Conservation (phyloP, 169 alveolate genomes). For the Eimeria praecox region DNA sequence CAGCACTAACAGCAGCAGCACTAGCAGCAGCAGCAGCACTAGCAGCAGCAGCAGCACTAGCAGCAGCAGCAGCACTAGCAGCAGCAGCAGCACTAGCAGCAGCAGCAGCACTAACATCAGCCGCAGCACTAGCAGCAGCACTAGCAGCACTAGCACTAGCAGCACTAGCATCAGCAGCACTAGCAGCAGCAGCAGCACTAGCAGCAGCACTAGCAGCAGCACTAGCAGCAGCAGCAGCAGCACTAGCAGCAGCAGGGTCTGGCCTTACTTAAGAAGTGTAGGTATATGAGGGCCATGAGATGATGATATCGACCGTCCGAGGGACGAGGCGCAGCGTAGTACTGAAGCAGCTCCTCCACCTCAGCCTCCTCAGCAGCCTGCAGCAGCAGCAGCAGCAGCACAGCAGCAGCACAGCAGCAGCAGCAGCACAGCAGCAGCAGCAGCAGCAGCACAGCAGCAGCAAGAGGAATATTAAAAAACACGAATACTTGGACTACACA, state of each 20-base stretch:
- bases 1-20: no score
- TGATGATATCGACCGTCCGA: constrained; percentile 46
- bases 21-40: no score
- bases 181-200: constrained; percentile 27
- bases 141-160: no score
- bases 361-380: constrained; percentile 76
- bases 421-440: constrained; percentile 6
- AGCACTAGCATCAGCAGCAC: not conserved
- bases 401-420: no score
- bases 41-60: no score
- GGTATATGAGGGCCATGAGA: constrained; percentile 53
- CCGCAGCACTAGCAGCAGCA: no score
- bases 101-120: no score
- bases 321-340: constrained; percentile 19
- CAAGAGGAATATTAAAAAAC: not conserved
- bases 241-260: constrained; percentile 1
- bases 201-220: not conserved
- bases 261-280: constrained; percentile 68
- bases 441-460: not conserved
- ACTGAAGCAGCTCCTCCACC: constrained; percentile 67
- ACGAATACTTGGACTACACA: no score
- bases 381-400: constrained; percentile 9
- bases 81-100: no score
- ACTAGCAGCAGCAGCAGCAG: not conserved
- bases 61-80: no score